Evolutionary conservation across 768 basidiomycete genomes (phyloP), one percentile per base, ranked within the genome.

Genomic region (Termitomyces sp.): DNA sequence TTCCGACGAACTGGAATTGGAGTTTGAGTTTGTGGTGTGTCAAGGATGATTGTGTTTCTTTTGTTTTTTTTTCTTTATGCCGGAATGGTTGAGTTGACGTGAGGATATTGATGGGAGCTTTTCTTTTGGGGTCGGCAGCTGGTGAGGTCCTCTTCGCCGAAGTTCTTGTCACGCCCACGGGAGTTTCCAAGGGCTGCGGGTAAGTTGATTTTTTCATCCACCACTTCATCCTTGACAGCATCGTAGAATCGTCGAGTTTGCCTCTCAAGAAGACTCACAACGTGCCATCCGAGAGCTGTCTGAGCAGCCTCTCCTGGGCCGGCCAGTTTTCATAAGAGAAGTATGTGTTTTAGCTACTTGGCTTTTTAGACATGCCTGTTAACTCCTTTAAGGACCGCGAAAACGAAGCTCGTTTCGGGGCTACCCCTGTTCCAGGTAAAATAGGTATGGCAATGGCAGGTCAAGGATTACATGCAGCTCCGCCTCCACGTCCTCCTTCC

Each of bases 131-230:
- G 78, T 86, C 81, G 82, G 84, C 87, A 96, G 96, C 93, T 86
- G 96, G 96, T 82, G 94, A 95, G 82, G 95, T 98, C 71, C 88
- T 96, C 74, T 99, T 99, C 86, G 92, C 96, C 84, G 96, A 99
- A 87, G 94, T 99, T 66, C 86, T 99, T 68, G 80, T 94, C 65
- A 97, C 97, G 6, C 96, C 96, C 16, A 95, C 91, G 22, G 96
- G 96, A 31, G 85, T 96, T 55, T 98, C 95, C 26, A 99, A 99
- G 73, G 96, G 96, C 71, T 99, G 96, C 87, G 96, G 96, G 97
- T 98, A 67, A 75, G 95, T 83, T 7, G 42, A 42, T 51, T 16
- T 47, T 37, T 59, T 41, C 36, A 43, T 12, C 43, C 27, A 2
- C 27, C 46, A 20, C 34, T 60, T 75, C 13, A 34, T n/a, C 0